Evolutionary conservation across 768 basidiomycete genomes (phyloP).

Genomic region (Flagelloscypha sp.): DNA sequence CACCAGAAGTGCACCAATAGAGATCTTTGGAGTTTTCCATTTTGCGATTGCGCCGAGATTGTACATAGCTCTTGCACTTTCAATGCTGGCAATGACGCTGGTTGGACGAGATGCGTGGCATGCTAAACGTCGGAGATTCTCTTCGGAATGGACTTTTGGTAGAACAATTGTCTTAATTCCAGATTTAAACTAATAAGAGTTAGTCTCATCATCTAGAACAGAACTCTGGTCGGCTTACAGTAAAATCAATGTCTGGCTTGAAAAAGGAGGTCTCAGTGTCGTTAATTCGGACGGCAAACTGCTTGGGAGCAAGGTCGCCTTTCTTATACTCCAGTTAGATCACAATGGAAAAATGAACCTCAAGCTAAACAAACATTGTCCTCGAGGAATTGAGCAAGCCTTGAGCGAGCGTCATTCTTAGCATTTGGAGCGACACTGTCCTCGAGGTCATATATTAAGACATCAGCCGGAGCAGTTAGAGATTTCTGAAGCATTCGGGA

Average conservation of each 20-base stretch:
- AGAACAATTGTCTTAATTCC: conserved; percentile 63
- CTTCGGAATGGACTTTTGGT: conserved; percentile 71
- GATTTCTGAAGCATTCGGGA: conserved; percentile 80
- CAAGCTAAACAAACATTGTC: conserved; percentile 25
- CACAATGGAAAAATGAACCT: conserved; percentile 1
- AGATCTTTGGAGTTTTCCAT: conserved; percentile 55
- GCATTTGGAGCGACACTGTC: conserved; percentile 71
- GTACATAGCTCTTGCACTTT: conserved; percentile 69
- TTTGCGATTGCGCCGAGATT: conserved; percentile 62
- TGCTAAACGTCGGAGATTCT: conserved; percentile 59
- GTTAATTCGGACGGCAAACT: conserved; percentile 69
- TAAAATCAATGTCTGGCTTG: conserved; percentile 49
- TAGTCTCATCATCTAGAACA: conserved; percentile 20
- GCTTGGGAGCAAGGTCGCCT: conserved; percentile 32
- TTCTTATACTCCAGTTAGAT: conserved; percentile 9
- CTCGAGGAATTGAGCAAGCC: conserved; percentile 46
- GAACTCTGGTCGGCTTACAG: conserved; percentile 30
- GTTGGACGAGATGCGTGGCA: too few species aligned
- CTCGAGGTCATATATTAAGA: conserved; percentile 83
- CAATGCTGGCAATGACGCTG: conserved; percentile 72
- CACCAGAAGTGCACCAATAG: conserved; percentile 59
- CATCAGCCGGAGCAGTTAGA: conserved; percentile 52
- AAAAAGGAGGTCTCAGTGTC: conserved; percentile 60
- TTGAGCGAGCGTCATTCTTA: conserved; percentile 50
- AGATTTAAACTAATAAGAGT: conserved; percentile 31